Percentiles rank a stretch among this genome's conserved stretches.
Evolutionary conservation across 2,329 filamentous ascomycete species (phyloP).

Genomic region (Lasiodiplodia theobromae): DNA sequence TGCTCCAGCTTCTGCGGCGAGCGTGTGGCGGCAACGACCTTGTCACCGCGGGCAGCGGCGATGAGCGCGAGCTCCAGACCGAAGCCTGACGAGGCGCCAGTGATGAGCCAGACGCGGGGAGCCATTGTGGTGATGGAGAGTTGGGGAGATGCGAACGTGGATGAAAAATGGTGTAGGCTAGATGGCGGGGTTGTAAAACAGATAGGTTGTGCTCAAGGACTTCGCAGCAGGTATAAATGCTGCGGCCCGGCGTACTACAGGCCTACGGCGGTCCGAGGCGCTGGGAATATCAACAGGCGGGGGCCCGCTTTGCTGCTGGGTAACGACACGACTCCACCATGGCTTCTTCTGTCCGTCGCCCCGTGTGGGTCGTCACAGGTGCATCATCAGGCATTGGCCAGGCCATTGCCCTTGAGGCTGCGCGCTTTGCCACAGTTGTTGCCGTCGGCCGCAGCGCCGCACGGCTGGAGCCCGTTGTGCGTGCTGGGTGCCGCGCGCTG

Average conservation of each 20-base stretch:
- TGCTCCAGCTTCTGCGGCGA: slow-evolving; percentile 13
- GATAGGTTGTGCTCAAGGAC: background rate
- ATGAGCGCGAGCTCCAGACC: slow-evolving; percentile 33
- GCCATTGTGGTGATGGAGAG: background rate
- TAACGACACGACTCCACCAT: background rate
- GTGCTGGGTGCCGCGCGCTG: slow-evolving; percentile 45
- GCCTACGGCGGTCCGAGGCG: background rate
- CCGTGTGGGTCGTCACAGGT: slow-evolving; percentile 60
- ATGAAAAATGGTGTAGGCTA: background rate
- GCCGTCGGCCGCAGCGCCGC: slow-evolving; percentile 54
- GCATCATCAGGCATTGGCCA: slow-evolving; percentile 57
- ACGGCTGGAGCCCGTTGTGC: slow-evolving; percentile 45
- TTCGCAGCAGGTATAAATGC: background rate
- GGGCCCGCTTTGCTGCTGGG: background rate
- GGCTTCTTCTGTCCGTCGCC: slow-evolving; percentile 22
- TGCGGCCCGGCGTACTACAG: background rate
- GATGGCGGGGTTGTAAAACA: no score
- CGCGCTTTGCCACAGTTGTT: slow-evolving; percentile 56
- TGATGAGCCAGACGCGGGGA: slow-evolving; percentile 35
- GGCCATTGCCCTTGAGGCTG: slow-evolving; percentile 51
- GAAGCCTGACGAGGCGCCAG: slow-evolving; percentile 38
- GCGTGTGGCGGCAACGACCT: slow-evolving; percentile 37
- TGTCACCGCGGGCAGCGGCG: slow-evolving; percentile 32
- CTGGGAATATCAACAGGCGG: background rate
- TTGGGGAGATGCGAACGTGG: background rate